Evolutionary conservation across 257 asterid genomes (phyloP).

Genomic region (Linaria vulgaris): DNA sequence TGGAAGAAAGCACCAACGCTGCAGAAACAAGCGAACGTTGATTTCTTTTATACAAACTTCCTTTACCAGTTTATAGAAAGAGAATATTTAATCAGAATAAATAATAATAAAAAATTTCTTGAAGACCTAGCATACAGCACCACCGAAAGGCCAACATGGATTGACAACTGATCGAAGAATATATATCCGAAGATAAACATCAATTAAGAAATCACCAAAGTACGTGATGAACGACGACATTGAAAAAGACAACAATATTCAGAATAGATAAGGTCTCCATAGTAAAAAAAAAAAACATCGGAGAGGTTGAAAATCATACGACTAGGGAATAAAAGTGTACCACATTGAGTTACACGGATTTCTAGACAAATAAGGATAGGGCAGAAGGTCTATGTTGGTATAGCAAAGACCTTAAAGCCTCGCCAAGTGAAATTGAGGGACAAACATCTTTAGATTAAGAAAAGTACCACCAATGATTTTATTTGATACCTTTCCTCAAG

Average conservation of each 20-base stretch:
- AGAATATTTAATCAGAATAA: conserved; percentile 2
- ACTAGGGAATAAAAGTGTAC: background rate
- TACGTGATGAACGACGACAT: background rate
- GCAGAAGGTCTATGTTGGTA: background rate
- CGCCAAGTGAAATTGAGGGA: conserved; percentile 15
- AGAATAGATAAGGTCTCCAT: background rate
- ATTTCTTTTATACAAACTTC: conserved; percentile 24
- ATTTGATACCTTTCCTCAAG: conserved; percentile 63
- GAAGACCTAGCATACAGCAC: conserved; percentile 11
- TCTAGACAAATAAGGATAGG: background rate
- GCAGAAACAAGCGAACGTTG: conserved; percentile 39
- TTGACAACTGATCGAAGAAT: conserved; percentile 1
- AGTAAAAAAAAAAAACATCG: background rate
- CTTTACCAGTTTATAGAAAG: conserved; percentile 14
- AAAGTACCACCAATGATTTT: conserved; percentile 13
- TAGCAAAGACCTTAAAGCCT: background rate
- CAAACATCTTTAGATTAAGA: conserved; percentile 17
- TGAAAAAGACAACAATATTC: background rate
- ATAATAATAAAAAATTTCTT: background rate
- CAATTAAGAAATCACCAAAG: background rate
- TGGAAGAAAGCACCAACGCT: conserved; percentile 88
- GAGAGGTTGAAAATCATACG: conserved; percentile 3
- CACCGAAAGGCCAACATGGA: conserved; percentile 1
- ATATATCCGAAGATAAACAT: background rate
- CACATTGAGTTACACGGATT: background rate